Percentiles rank a stretch among this genome's conserved stretches.
Conservation (phyloP, 2,329 filamentous ascomycete species). For the Aspergillus fumigatiaffinis region DNA sequence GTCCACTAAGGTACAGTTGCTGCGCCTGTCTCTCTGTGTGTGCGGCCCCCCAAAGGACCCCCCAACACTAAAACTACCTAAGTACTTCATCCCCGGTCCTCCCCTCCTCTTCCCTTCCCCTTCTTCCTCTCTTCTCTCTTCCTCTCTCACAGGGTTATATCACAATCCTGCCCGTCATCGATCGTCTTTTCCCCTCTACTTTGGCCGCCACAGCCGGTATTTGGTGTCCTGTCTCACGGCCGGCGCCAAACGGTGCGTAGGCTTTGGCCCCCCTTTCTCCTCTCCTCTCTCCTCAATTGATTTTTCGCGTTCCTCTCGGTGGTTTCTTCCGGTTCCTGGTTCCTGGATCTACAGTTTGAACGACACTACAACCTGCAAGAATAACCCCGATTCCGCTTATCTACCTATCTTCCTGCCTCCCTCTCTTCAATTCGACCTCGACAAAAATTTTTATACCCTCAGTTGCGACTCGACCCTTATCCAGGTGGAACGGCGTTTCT, state of each 20-base stretch:
- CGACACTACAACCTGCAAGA: background rate
- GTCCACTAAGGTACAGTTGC: no score
- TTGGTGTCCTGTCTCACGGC: conserved; percentile 45
- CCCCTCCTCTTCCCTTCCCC: conserved; percentile 12
- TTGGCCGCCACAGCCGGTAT: conserved; percentile 44
- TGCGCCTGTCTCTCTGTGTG: background rate
- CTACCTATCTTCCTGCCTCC: conserved; percentile 8
- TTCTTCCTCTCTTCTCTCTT: conserved; percentile 10
- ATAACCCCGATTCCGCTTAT: conserved; percentile 3
- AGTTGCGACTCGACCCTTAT: conserved; percentile 17
- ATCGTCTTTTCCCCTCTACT: conserved; percentile 28
- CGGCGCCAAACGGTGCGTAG: conserved; percentile 46
- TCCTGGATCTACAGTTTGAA: conserved; percentile 9
- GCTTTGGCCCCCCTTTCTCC: conserved; percentile 36
- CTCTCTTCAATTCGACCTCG: conserved; percentile 8
- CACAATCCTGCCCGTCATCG: conserved; percentile 29
- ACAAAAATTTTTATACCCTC: conserved; percentile 10
- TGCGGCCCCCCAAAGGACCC: no score
- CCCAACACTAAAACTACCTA: background rate
- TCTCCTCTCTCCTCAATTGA: conserved; percentile 19
- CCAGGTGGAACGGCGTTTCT: conserved; percentile 24
- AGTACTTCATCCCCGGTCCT: conserved; percentile 9
- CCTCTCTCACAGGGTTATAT: conserved; percentile 19
- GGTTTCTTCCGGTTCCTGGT: conserved; percentile 14
- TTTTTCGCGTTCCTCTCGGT: conserved; percentile 13